Evolutionary conservation across 176 grass and related monocot species (phyloP).

Genomic region (bread wheat (Triticum aestivum)): IWGSC_CS_RefSeq_v2.1 NC_057799.1:609643768-609644267

Average conservation of each 20-base stretch:
- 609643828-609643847: neutral
- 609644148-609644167: neutral
- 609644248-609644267: neutral
- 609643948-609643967: neutral
- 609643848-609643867: neutral
- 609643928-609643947: neutral
- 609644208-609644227: neutral
- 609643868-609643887: neutral
- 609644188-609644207: neutral
- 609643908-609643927: neutral
- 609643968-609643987: neutral
- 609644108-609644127: neutral
- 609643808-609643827: neutral
- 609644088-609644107: slow-evolving; percentile 27
- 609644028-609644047: slow-evolving; percentile 31
- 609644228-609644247: neutral
- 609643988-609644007: too few relatives aligned
- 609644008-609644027: slow-evolving; percentile 36
- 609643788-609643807: neutral
- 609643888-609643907: neutral
- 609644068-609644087: slow-evolving; percentile 29
- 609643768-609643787: neutral
- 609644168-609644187: neutral
- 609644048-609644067: slow-evolving; percentile 5
- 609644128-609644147: neutral